Evolutionary conservation across 176 grass and related monocot genomes (phyloP).

Genomic region (Juncus inflexus): DNA sequence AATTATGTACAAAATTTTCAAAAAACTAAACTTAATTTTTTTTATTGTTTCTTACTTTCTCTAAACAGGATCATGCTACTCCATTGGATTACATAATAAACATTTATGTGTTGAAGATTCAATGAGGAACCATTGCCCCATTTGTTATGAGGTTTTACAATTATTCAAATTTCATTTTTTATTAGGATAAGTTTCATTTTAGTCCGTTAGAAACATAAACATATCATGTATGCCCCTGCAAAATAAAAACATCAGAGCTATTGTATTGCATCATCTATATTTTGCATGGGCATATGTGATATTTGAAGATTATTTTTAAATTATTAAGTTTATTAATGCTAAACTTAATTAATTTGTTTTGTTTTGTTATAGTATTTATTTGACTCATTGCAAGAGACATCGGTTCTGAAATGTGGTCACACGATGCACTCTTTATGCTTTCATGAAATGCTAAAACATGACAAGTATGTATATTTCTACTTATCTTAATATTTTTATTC

Average conservation of each 20-base stretch:
- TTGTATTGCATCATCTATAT: not conserved
- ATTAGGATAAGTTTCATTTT: not conserved
- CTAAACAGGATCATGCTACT: conserved; percentile 69
- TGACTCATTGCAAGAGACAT: conserved; percentile 68
- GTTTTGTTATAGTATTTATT: conserved; percentile 62
- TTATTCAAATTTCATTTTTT: not conserved
- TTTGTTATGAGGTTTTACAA: conserved; percentile 86
- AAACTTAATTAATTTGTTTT: not conserved
- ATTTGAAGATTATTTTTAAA: conserved; percentile 8
- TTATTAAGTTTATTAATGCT: not conserved
- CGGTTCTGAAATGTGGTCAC: conserved; percentile 81
- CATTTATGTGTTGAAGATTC: conserved; percentile 80
- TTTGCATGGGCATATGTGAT: not conserved
- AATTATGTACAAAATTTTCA: not conserved
- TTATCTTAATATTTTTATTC: conserved; percentile 26
- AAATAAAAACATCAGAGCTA: not conserved
- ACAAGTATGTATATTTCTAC: conserved; percentile 49
- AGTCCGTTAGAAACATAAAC: too few species aligned
- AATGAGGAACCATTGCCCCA: conserved; percentile 82
- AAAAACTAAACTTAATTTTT: not conserved
- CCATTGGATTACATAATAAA: conserved; percentile 46
- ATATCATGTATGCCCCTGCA: not conserved
- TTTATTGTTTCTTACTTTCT: not conserved
- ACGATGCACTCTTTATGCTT: conserved; percentile 76
- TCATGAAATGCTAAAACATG: conserved; percentile 88